Base-by-base conservation (phyloP, 2,329 filamentous ascomycete species). In the Fonsecaea pedrosoi region DNA sequence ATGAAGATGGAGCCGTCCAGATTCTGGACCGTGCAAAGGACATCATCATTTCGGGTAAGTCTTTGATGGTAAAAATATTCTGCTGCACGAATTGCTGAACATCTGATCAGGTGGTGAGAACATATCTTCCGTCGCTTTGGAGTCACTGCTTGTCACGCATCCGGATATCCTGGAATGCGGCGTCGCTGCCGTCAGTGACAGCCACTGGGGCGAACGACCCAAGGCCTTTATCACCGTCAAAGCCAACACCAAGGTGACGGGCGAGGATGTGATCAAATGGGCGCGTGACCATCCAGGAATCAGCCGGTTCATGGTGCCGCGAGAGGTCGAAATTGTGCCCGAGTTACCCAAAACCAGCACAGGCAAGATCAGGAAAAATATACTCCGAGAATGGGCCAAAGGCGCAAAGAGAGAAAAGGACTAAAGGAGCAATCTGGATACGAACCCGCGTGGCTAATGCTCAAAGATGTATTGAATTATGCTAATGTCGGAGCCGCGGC, bases 321-420 rank as follows among this genome's bases (percentile, higher is more conserved):
- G 84, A 59, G 88, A 90, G 77, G 86, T 90, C 0, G 92, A 96
- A 78, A 82, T 98, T 53, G 87, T 99, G n/a, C 72, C 82, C 5
- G 94, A 97, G 78, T 82, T 99, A 71, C 95, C 95, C 9, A 99
- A 99, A 86, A 99, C 95, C 34, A 95, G 91, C 78, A 99, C 95
- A 0, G 95, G 95, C 2, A 99, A 99, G 85, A 85, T 98, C 67
- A 90, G 92, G 85, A 99, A 99, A 87, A 98, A 97, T 74, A 87
- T 96, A 6, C 79, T 99, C 63, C 83, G 95, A 67, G 90, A 92
- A 72, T 97, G 94, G 94, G 91, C 91, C 2, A 92, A 87, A 76
- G 85, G 85, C 48, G 78, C 75, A 13, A 77, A 79, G 67, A 72
- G 73, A 62, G 75, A 42, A 60, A 67, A 61, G 45, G 68, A 70